These are phyloP conservation scores for Suhomyces terraborum DNA, from an alignment of 1,139 yeast genomes.

Conservation along the genomic window DNA sequence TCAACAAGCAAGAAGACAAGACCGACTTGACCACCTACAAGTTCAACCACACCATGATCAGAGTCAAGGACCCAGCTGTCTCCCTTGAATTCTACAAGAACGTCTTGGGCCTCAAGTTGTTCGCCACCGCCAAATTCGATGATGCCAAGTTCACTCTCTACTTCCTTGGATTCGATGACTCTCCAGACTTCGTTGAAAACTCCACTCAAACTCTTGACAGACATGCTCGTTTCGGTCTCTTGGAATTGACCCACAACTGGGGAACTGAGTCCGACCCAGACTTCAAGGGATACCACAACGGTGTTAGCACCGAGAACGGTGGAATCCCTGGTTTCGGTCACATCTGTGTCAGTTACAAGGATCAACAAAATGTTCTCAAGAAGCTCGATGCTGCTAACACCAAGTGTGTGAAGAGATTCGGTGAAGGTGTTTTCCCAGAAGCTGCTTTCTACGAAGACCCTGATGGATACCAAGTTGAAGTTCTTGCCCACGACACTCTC, in stretches of 20 bases:
- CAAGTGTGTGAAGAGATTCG: constrained; percentile 50
- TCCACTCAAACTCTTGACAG: constrained; percentile 32
- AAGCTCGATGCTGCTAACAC: constrained; percentile 47
- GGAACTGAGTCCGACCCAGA: constrained; percentile 83
- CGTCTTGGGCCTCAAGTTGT: constrained; percentile 76
- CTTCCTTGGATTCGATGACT: constrained; percentile 72
- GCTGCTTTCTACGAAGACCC: constrained; percentile 84
- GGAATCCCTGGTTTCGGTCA: constrained; percentile 85
- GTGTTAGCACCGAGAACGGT: constrained; percentile 59
- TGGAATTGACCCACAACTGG: constrained; percentile 93
- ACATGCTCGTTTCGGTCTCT: constrained; percentile 59
- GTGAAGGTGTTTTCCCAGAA: constrained; percentile 49
- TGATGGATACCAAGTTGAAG: constrained; percentile 87
- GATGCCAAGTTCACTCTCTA: constrained; percentile 81
- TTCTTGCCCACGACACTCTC: constrained; percentile 41
- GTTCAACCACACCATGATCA: constrained; percentile 90
- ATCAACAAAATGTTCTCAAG: constrained; percentile 59
- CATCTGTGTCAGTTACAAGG: constrained; percentile 70
- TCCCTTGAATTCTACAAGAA: constrained; percentile 77
- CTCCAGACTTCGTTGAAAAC: constrained; percentile 37
- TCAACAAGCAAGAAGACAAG: constrained; percentile 39
- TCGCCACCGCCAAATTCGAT: constrained; percentile 56
- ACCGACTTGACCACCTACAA: constrained; percentile 50
- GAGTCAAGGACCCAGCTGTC: constrained; percentile 80
- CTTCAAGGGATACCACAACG: constrained; percentile 77